Evolutionary conservation across 2,329 filamentous ascomycete species (phyloP), one percentile per base, ranked within the genome.

Genomic region (Epichloe uncinata): DNA sequence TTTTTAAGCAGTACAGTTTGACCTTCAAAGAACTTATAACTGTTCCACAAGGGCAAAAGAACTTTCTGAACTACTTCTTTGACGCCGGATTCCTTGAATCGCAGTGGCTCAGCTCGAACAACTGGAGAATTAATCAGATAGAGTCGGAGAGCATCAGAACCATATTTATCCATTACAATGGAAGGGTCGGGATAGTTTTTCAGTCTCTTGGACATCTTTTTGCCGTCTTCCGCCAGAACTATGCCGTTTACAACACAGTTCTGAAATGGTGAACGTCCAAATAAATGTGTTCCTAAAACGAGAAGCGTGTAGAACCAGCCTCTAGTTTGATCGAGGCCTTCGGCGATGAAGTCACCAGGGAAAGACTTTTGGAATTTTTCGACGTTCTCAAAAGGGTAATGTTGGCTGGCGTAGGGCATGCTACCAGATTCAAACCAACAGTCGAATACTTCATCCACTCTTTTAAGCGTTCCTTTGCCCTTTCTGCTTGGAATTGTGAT

Each of bases 231-330:
- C 1, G 90, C 90, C 40, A 96, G 76, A 4, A 96, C 89, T 54
- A 95, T 93, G 46, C 90, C 90, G 62, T 95, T 96, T 54, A 95
- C 89, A n/a, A 96, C 87, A 60, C 88, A 94, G 65, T 95, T 96
- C 69, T 93, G 83, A 75, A 95, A 96, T 0, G 91, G 89, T 2
- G 89, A 80, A 36, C 81, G 78, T 42, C 85, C 85, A 59, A 93
- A 95, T 4, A 96, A 75, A 63, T 95, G 87, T 7, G 86, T 93
- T 35, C 90, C 90, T 45, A 97, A 73, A 9, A 96, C 88, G 18
- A 87, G 81, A 53, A 96, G 70, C 1, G 90, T 96, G 65, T 97
- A 96, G 69, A 96, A 97, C 91, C 91, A 97, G 46, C 91, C 91
- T 61, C 90, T 81, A 20, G 91, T 96, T 70, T 96, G 91, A 63